phyloP scores from a whole-genome alignment of 306 rosid genomes.

The Castanea mollissima region DNA sequence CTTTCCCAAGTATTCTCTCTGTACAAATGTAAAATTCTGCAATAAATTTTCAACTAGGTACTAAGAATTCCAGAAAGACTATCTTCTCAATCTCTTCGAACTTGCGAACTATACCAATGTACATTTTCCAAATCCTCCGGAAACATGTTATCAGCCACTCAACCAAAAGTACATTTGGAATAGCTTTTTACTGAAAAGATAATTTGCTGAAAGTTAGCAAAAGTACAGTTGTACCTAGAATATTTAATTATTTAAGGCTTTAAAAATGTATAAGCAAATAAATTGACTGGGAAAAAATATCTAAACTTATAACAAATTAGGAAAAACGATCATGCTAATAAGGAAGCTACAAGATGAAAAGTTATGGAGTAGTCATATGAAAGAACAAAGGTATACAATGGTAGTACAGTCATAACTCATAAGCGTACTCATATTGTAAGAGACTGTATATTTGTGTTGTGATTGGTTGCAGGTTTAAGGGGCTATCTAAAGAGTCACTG shows the following conservation, averaged over 20 bases:
- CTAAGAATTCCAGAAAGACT: background rate
- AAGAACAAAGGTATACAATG: background rate
- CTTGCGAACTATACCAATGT: background rate
- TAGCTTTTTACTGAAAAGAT: too few relatives aligned
- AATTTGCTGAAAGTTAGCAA: too few relatives aligned
- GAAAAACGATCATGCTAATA: background rate
- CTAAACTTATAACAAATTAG: too few relatives aligned
- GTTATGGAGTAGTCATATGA: background rate
- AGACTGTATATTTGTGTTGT: background rate
- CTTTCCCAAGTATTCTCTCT: background rate
- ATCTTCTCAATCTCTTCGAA: background rate
- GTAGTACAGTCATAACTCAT: background rate
- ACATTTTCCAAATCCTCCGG: background rate
- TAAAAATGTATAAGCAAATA: too few relatives aligned
- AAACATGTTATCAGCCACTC: background rate
- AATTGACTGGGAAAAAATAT: too few relatives aligned
- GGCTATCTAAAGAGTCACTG: background rate
- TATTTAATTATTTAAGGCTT: too few relatives aligned
- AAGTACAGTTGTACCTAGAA: too few relatives aligned
- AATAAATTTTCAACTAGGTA: background rate
- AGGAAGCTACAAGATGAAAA: background rate
- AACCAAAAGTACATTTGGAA: background rate
- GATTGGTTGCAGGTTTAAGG: background rate
- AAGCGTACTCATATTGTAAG: background rate
- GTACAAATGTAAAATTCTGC: background rate